These are phyloP conservation scores for Herpetospermum pedunculosum DNA, from an alignment of 306 rosid genomes.

Conservation along the genomic window DNA sequence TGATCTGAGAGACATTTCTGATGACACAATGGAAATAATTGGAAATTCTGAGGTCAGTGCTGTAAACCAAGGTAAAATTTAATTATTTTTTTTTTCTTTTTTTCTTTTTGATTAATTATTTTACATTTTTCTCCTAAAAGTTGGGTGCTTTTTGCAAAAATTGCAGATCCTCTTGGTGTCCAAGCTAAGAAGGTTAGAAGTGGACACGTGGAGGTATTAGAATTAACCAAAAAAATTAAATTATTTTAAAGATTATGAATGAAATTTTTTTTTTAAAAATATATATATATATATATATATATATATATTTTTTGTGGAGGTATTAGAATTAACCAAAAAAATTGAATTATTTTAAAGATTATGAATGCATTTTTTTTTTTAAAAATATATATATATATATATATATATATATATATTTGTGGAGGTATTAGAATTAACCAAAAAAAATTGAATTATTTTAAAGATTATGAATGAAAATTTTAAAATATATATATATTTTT, in stretches of 20 bases:
- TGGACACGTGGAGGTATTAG: conserved; percentile 60
- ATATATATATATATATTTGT: no score
- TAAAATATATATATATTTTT: no score
- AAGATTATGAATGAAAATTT: no score
- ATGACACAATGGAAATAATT: conserved; percentile 51
- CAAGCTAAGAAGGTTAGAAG: conserved; percentile 81
- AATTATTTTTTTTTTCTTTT: no score
- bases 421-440: conserved; percentile 31
- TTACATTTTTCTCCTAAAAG: background rate
- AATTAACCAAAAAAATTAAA: background rate
- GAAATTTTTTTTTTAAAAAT: no score
- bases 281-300: no score
- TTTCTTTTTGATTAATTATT: no score
- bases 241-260: no score
- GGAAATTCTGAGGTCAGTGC: conserved; percentile 66
- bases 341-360: background rate
- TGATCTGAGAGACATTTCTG: conserved; percentile 56
- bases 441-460: background rate
- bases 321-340: background rate
- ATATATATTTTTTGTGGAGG: no score
- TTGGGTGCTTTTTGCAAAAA: background rate
- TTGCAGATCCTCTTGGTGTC: conserved; percentile 60
- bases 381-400: no score
- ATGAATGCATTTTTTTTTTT: no score
- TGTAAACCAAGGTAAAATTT: conserved; percentile 84